Conservation (phyloP, 192 early-diverging fungal genomes). For the Bifiguratus adelaidae region DNA sequence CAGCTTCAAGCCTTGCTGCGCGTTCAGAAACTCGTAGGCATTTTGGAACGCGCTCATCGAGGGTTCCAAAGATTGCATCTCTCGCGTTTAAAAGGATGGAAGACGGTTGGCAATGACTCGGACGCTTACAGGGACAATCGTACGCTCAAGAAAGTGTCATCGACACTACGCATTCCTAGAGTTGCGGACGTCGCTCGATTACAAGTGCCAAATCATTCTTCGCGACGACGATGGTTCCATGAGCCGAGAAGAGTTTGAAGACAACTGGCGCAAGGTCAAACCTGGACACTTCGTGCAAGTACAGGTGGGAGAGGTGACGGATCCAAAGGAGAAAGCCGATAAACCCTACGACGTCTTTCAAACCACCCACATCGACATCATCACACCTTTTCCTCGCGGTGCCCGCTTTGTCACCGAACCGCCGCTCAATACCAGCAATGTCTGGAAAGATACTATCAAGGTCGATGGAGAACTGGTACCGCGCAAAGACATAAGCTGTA, state of each 20-base stretch:
- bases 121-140: constrained; percentile 14
- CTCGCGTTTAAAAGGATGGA: too few species aligned
- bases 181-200: constrained; percentile 6
- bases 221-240: constrained; percentile 26
- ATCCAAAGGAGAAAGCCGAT: constrained; percentile 2
- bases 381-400: neutral
- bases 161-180: constrained; percentile 18
- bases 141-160: constrained; percentile 18
- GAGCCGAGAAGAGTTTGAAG: constrained; percentile 3
- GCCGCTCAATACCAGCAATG: neutral
- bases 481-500: neutral
- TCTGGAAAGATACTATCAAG: neutral
- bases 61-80: too few species aligned
- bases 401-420: neutral
- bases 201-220: constrained; percentile 24
- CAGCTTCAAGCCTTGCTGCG: too few species aligned
- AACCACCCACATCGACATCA: neutral
- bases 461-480: neutral
- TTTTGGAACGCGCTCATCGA: too few species aligned
- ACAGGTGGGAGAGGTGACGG: constrained; percentile 2
- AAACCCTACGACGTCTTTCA: constrained; percentile 8
- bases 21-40: too few species aligned
- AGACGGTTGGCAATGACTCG: too few species aligned
- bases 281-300: constrained; percentile 8
- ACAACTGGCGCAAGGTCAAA: constrained; percentile 1